These are phyloP conservation scores for Lathyrus sativus DNA, from an alignment of 306 rosid species.

Conservation along the genomic window DNA sequence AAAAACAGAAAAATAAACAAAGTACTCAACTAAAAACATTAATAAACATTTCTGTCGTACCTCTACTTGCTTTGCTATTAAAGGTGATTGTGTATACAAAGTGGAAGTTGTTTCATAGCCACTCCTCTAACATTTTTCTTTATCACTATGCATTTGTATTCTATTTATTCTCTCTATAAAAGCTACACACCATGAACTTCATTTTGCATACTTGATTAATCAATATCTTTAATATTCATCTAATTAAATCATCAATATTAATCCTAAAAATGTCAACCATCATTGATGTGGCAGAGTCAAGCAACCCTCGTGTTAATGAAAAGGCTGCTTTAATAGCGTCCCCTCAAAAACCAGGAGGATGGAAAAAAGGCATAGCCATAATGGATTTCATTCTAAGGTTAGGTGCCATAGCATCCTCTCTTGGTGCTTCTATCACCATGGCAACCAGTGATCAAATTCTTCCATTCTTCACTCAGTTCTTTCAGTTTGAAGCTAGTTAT, in stretches of 20 bases:
- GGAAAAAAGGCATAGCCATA: constrained; percentile 64
- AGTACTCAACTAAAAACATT: neutral
- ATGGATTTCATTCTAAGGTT: constrained; percentile 75
- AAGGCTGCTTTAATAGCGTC: constrained; percentile 38
- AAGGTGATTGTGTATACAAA: neutral
- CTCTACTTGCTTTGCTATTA: constrained; percentile 28
- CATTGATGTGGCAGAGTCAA: constrained; percentile 58
- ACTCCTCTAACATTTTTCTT: constrained; percentile 35
- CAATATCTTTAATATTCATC: neutral
- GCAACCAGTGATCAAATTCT: constrained; percentile 74
- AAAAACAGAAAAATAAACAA: constrained; percentile 1
- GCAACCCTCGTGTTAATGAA: constrained; percentile 40
- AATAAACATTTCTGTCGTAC: constrained; percentile 8
- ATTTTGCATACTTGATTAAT: constrained; percentile 4
- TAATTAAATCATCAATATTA: neutral
- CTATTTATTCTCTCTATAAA: constrained; percentile 37
- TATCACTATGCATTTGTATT: constrained; percentile 10
- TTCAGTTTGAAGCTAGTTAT: constrained; percentile 89
- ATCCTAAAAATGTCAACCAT: constrained; percentile 44
- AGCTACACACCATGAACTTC: constrained; percentile 22
- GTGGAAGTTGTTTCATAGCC: constrained; percentile 41
- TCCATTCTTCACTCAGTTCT: constrained; percentile 95
- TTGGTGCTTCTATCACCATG: constrained; percentile 75
- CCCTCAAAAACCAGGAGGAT: constrained; percentile 46
- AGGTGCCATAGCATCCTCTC: constrained; percentile 64